Evolutionary conservation across 495 filamentous ascomycete genomes (phyloP).

Genomic region (Penicillium nucicola): DNA sequence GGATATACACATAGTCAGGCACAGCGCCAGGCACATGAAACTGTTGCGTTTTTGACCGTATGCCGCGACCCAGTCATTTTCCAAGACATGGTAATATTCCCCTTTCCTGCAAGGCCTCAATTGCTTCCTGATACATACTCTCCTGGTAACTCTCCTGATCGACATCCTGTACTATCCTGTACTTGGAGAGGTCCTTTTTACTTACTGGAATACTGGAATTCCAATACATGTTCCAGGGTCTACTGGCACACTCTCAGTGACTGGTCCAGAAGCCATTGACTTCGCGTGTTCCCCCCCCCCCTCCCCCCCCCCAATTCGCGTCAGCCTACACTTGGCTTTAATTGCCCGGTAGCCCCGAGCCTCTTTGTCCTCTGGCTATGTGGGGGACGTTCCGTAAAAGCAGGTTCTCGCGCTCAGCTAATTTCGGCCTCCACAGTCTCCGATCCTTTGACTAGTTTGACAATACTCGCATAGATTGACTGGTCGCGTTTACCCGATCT

Average conservation of each 20-base stretch:
- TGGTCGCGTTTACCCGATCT: neutral
- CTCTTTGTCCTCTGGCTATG: conserved; percentile 20
- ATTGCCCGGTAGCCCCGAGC: conserved; percentile 10
- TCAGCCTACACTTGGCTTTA: conserved; percentile 13
- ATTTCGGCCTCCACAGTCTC: conserved; percentile 16
- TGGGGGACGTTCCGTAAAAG: conserved; percentile 24
- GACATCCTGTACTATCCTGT: conserved; percentile 14
- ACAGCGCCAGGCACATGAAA: neutral
- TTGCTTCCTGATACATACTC: neutral
- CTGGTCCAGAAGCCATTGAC: conserved; percentile 25
- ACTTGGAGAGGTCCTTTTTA: no score
- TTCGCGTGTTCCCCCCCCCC: conserved; percentile 14
- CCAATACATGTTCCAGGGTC: conserved; percentile 30
- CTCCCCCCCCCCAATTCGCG: conserved; percentile 10
- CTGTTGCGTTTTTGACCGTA: conserved; percentile 19
- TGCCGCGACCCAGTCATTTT: conserved; percentile 34
- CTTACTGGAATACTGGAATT: no score
- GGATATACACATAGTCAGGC: neutral
- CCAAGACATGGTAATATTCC: neutral
- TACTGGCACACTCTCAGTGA: conserved; percentile 10
- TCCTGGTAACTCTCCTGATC: conserved; percentile 18
- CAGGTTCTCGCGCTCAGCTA: conserved; percentile 17
- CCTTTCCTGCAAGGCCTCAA: neutral
- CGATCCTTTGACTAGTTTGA: neutral
- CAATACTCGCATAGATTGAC: no score